Conservation (phyloP, 129 eudicot species). For the Helichrysum umbraculigerum region DNA sequence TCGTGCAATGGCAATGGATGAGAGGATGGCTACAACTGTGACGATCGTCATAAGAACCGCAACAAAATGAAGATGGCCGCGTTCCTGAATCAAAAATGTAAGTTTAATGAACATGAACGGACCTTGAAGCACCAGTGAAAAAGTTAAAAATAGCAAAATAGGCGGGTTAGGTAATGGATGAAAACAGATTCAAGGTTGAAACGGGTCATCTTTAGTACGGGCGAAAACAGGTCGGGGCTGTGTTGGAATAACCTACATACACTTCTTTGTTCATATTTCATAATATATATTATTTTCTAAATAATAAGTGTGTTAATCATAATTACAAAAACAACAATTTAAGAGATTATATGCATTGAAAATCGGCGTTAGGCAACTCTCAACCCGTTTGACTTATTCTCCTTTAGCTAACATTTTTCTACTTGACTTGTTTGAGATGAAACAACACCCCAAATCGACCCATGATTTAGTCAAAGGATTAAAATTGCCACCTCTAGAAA, state of each 20-base stretch:
- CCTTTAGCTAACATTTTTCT: neutral
- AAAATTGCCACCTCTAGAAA: neutral
- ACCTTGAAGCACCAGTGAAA: neutral
- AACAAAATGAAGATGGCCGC: constrained; percentile 71
- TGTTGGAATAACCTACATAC: neutral
- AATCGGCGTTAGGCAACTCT: neutral
- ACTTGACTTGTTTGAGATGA: neutral
- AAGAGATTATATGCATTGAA: neutral
- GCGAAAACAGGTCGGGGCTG: neutral
- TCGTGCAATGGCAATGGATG: constrained; percentile 81
- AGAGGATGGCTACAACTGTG: constrained; percentile 71
- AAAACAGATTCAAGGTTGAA: neutral
- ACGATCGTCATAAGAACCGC: constrained; percentile 74
- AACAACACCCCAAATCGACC: constrained; percentile 4
- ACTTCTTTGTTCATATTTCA: too few species aligned
- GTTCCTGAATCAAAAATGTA: constrained; percentile 57
- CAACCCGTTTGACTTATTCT: constrained; percentile 7
- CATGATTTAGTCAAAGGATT: neutral
- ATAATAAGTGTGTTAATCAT: neutral
- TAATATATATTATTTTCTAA: too few species aligned
- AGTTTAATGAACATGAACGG: neutral
- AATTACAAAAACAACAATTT: constrained; percentile 6
- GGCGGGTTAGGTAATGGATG: neutral
- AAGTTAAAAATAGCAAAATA: neutral
- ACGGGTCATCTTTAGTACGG: neutral